phyloP scores from a whole-genome alignment of 2,329 filamentous ascomycete species.

The Penicillium sp. region DNA sequence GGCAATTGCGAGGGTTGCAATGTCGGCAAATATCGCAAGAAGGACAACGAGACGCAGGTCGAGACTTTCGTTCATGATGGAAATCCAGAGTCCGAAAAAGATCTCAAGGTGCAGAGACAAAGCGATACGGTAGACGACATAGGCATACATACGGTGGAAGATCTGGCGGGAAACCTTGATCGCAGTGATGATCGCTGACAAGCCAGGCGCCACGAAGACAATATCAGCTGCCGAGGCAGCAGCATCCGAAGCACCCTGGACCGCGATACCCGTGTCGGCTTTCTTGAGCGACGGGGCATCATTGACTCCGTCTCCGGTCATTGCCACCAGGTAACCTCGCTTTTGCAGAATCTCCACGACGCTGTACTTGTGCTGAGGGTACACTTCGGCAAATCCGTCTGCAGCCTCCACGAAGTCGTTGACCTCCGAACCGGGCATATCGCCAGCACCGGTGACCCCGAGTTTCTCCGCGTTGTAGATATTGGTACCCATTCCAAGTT shows the following conservation, averaged over 20 bases:
- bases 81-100: conserved; percentile 88
- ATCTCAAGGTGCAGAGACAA: conserved; percentile 87
- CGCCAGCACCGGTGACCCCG: conserved; percentile 81
- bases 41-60: conserved; percentile 87
- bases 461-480: conserved; percentile 91
- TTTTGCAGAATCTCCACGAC: conserved; percentile 91
- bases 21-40: conserved; percentile 91
- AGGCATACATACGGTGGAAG: conserved; percentile 95
- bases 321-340: conserved; percentile 88
- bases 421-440: conserved; percentile 89
- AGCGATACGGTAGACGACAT: conserved; percentile 92
- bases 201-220: conserved; percentile 85
- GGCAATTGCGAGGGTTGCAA: conserved; percentile 84
- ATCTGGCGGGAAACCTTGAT: conserved; percentile 91
- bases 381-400: conserved; percentile 91
- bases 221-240: conserved; percentile 89
- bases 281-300: conserved; percentile 90
- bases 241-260: conserved; percentile 86
- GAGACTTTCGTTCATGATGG: conserved; percentile 75
- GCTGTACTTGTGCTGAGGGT: conserved; percentile 93
- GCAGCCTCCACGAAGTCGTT: conserved; percentile 95
- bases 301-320: conserved; percentile 96
- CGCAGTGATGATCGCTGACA: conserved; percentile 87
- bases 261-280: conserved; percentile 93
- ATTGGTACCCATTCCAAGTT: conserved; percentile 87